Evolutionary conservation across 805 yeast species (phyloP).

Genomic region (Clavispora carvajalis): DNA sequence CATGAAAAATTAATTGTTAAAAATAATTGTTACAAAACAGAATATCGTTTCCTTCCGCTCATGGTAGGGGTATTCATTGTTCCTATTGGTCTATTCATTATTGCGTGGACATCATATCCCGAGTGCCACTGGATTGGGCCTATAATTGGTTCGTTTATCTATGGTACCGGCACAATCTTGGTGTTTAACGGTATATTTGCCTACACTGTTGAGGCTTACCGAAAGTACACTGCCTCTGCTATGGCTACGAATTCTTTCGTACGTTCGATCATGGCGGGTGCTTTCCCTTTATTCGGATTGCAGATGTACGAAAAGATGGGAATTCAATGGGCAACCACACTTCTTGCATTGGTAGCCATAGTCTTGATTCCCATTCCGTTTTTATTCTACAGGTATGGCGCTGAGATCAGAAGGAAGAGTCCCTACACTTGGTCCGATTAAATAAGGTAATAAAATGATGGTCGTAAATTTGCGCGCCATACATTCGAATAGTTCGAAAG

Average conservation of each 20-base stretch:
- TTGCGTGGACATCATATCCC: conserved; percentile 13
- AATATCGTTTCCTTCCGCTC: conserved; percentile 10
- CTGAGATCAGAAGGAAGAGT: conserved; percentile 20
- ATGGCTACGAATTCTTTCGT: conserved; percentile 14
- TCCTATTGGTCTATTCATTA: conserved; percentile 12
- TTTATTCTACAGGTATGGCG: conserved; percentile 10
- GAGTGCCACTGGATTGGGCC: conserved; percentile 12
- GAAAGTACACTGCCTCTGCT: conserved; percentile 12
- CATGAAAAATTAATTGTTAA: conserved; percentile 2
- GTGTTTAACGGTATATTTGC: conserved; percentile 13
- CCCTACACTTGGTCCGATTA: conserved; percentile 22
- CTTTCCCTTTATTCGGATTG: conserved; percentile 10
- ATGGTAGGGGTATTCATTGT: conserved; percentile 11
- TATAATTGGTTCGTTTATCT: conserved; percentile 10
- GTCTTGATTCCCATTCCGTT: conserved; percentile 12
- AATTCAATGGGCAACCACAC: conserved; percentile 13
- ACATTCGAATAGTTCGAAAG: no score
- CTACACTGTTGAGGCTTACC: conserved; percentile 13
- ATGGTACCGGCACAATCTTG: conserved; percentile 11
- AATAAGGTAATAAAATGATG: background rate
- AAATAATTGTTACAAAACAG: conserved; percentile 7
- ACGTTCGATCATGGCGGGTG: conserved; percentile 10
- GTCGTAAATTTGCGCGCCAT: no score
- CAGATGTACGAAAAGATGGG: conserved; percentile 12
- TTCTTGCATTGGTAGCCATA: conserved; percentile 8